Evolutionary conservation across 768 basidiomycete species (phyloP).

Genomic region (Kwoniella newhampshirensis): DNA sequence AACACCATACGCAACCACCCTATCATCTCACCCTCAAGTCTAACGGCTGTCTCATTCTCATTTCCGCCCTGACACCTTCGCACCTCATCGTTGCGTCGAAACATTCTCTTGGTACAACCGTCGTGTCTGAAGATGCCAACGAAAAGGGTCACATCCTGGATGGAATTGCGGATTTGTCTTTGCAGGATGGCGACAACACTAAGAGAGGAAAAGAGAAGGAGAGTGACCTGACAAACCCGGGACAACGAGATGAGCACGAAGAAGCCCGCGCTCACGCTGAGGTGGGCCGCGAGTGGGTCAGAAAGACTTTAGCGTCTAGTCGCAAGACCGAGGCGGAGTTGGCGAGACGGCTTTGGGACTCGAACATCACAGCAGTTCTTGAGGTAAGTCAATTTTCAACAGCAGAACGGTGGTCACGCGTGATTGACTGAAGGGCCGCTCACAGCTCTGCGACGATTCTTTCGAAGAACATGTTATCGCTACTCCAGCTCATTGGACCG

Average conservation of each 20-base stretch:
- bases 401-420: not conserved
- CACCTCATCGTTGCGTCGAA: constrained; percentile 87
- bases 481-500: constrained; percentile 76
- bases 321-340: constrained; percentile 72
- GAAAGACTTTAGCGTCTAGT: constrained; percentile 62
- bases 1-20: constrained; percentile 67
- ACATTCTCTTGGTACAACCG: constrained; percentile 71
- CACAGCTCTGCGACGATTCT: constrained; percentile 88
- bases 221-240: constrained; percentile 10
- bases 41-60: constrained; percentile 96
- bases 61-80: constrained; percentile 73
- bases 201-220: constrained; percentile 14
- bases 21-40: constrained; percentile 89
- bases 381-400: constrained; percentile 63
- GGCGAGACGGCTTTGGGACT: constrained; percentile 71
- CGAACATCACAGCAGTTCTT: constrained; percentile 83
- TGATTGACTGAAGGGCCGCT: not conserved
- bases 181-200: not conserved
- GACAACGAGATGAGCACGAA: constrained; percentile 5
- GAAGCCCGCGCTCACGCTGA: constrained; percentile 67
- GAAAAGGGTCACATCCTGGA: not conserved
- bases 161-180: constrained; percentile 8
- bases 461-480: constrained; percentile 96
- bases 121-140: constrained; percentile 9
- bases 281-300: constrained; percentile 80